Percentiles rank a stretch among this genome's conserved stretches.
Evolutionary conservation across 2,329 filamentous ascomycete species (phyloP).

Genomic region (Cordyceps cateniannulata): DNA sequence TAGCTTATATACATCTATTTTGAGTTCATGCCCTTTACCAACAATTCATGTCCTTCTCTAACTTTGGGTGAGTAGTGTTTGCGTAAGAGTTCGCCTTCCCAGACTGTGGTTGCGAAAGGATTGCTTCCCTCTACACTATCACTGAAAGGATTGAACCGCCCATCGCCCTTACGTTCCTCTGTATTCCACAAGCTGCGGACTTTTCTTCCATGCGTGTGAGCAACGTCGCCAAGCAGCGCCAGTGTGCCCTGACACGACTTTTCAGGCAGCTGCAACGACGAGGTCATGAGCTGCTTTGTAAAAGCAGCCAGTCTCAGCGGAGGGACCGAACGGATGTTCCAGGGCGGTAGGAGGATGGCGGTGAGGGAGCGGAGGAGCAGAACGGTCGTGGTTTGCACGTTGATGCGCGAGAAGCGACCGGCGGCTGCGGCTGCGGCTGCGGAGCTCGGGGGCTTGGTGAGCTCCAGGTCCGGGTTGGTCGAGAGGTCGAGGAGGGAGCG

Average conservation of each 20-base stretch:
- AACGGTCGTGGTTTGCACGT: slow-evolving; percentile 90
- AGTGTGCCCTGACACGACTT: slow-evolving; percentile 79
- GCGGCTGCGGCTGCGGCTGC: slow-evolving; percentile 29
- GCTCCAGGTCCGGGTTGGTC: slow-evolving; percentile 79
- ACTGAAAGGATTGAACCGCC: slow-evolving; percentile 69
- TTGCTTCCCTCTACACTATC: slow-evolving; percentile 78
- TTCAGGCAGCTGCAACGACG: slow-evolving; percentile 80
- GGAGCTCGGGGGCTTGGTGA: slow-evolving; percentile 44
- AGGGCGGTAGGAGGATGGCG: slow-evolving; percentile 69
- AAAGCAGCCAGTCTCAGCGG: slow-evolving; percentile 86
- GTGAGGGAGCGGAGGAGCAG: slow-evolving; percentile 83
- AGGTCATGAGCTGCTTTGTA: slow-evolving; percentile 80
- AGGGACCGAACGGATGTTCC: slow-evolving; percentile 67
- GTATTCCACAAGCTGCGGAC: slow-evolving; percentile 87
- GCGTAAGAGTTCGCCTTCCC: slow-evolving; percentile 85
- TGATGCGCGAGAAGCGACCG: slow-evolving; percentile 57
- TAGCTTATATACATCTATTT: slow-evolving; percentile 18
- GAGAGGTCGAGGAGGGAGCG: slow-evolving; percentile 72
- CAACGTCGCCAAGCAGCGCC: slow-evolving; percentile 69
- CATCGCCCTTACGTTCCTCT: slow-evolving; percentile 88
- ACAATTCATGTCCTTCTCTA: slow-evolving; percentile 61
- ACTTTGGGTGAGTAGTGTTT: slow-evolving; percentile 84
- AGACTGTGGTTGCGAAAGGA: slow-evolving; percentile 82
- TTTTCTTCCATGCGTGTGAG: slow-evolving; percentile 75
- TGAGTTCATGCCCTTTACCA: slow-evolving; percentile 58